phyloP scores from a whole-genome alignment of 192 early-diverging fungal species.

The Mortierella hygrophila region DNA sequence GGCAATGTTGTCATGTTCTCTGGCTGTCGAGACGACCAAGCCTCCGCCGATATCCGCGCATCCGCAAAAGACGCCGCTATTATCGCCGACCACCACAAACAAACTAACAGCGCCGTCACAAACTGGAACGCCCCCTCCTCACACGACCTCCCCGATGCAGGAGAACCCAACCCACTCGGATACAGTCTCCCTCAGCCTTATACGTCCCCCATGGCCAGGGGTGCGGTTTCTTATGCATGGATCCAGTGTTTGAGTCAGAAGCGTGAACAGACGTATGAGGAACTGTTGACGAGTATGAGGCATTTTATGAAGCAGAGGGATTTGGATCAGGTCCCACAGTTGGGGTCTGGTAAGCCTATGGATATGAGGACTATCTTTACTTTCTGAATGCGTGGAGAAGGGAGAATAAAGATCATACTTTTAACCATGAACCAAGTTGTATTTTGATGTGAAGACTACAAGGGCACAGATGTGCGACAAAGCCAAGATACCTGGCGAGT shows the following conservation, averaged over 20 bases:
- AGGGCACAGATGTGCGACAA: too few relatives aligned
- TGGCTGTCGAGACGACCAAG: slow-evolving; percentile 79
- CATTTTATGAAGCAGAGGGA: slow-evolving; percentile 56
- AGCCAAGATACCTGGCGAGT: too few relatives aligned
- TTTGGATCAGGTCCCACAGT: slow-evolving; percentile 48
- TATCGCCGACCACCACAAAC: slow-evolving; percentile 65
- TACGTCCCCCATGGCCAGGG: slow-evolving; percentile 42
- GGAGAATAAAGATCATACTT: background rate
- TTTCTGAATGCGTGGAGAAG: slow-evolving; percentile 3
- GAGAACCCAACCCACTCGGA: slow-evolving; percentile 26
- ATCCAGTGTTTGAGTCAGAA: slow-evolving; percentile 50
- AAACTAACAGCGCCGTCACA: background rate
- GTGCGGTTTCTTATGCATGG: slow-evolving; percentile 51
- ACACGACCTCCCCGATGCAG: slow-evolving; percentile 4
- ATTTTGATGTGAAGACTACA: too few relatives aligned
- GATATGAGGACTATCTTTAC: slow-evolving; percentile 45
- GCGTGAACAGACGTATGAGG: slow-evolving; percentile 43
- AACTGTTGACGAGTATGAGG: slow-evolving; percentile 48
- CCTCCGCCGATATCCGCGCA: slow-evolving; percentile 76
- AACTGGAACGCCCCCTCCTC: slow-evolving; percentile 20
- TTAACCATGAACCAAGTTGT: too few relatives aligned
- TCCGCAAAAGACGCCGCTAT: slow-evolving; percentile 73
- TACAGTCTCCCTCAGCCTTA: slow-evolving; percentile 57
- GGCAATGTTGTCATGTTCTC: slow-evolving; percentile 81
- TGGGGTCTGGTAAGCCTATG: slow-evolving; percentile 52